A percentile compares a stretch with the other conserved stretches of the same genome.
These are phyloP conservation scores for Solanum pinnatisectum DNA, from an alignment of 257 asterid genomes.

Conservation along the genomic window DNA sequence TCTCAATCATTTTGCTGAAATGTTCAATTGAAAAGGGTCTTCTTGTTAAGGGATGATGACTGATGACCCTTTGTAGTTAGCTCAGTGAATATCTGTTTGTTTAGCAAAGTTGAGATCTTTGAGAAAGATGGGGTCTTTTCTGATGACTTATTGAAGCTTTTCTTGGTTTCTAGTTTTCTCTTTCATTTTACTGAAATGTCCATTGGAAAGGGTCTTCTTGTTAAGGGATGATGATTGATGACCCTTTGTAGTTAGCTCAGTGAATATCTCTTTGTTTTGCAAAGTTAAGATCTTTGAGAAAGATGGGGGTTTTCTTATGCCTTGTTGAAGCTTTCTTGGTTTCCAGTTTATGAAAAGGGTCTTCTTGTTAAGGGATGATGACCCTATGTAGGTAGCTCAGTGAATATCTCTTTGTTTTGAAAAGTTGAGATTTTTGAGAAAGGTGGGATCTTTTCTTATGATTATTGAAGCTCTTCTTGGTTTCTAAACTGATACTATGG, in stretches of 20 bases:
- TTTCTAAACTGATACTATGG: not conserved
- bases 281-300: not conserved
- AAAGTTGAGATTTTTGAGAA: not conserved
- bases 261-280: not conserved
- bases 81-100: not conserved
- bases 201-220: not conserved
- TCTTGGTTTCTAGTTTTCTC: not conserved
- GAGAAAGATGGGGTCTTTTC: not conserved
- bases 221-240: not conserved
- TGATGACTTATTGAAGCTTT: not conserved
- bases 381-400: not conserved
- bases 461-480: not conserved
- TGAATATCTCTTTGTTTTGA: not conserved
- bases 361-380: not conserved
- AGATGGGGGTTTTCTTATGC: not conserved
- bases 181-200: not conserved
- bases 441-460: not conserved
- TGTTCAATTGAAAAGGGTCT: not conserved
- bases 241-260: not conserved
- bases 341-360: not conserved
- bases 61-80: not conserved
- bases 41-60: not conserved
- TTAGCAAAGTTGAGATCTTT: not conserved
- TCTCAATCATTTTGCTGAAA: not conserved
- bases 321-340: not conserved